Evolutionary conservation across 306 rosid genomes (phyloP).

Genomic region (Dalbergia cochinchinensis): DNA sequence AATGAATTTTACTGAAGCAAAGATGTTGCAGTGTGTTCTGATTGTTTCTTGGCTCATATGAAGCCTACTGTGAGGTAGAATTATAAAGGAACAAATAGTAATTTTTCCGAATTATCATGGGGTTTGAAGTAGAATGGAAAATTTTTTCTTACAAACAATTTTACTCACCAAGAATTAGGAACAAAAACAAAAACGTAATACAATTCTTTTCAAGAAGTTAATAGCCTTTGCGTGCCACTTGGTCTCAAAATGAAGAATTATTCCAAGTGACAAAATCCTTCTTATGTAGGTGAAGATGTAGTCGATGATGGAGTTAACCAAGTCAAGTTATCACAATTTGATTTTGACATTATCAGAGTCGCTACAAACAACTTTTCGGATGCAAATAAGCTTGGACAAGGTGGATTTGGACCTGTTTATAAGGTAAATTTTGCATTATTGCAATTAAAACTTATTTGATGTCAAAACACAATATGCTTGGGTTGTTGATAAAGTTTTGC

Average conservation of each 20-base stretch:
- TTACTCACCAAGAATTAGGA: not conserved
- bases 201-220: not conserved
- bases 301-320: constrained; percentile 21
- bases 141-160: not conserved
- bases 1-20: too few relatives aligned
- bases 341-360: constrained; percentile 38
- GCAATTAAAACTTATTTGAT: not conserved
- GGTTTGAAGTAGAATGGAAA: too few relatives aligned
- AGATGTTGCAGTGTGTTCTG: too few relatives aligned
- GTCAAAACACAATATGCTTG: not conserved
- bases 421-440: constrained; percentile 40
- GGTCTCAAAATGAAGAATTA: not conserved
- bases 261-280: not conserved
- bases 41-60: not conserved
- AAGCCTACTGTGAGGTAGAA: not conserved
- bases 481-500: not conserved
- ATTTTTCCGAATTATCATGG: too few relatives aligned
- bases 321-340: constrained; percentile 47
- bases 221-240: not conserved
- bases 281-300: not conserved
- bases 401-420: constrained; percentile 65
- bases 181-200: not conserved
- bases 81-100: not conserved
- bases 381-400: constrained; percentile 61
- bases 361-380: constrained; percentile 60